Base-by-base conservation (phyloP, 2,329 filamentous ascomycete species). In the Aureobasidium sp. region DNA sequence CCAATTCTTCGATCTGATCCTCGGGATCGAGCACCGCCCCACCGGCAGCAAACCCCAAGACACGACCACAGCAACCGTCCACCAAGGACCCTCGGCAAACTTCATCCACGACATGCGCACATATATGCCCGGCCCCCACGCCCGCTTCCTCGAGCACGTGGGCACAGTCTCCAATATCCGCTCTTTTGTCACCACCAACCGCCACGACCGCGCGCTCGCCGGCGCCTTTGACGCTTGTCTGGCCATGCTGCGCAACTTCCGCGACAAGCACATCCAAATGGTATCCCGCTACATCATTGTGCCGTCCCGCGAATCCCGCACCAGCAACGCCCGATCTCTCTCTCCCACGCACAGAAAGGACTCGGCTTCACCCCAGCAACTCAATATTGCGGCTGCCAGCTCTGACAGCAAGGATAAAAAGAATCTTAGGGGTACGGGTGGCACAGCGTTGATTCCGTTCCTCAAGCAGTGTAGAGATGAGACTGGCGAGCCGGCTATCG, bases 91-190 rank as follows among this genome's bases (percentile, higher is more conserved):
- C 5, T 81, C 83, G 44, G 86, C 96, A 77, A 95, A 94, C 70
- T 99, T 99, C 77, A 93, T 99, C 71, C 86, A 89, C 71, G 94
- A 99, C 67, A 99, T 99, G 94, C 88, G 93, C 63, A 84, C 84
- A 49, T 99, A 99, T 77, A 99, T 99, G 94, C 94, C 94, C 0
- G 93, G 91, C 0, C 85, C 89, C 0, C 94, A 99, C 71, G 88
- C 91, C 3, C 87, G 89, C 44, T 99, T 99, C 77, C 81, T 99
- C 3, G 83, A 89, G 66, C 88, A 95, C 65, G 87, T 97, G 14
- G 81, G 84, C 55, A 79, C 79, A 17, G 86, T 97, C 4, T 87
- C 93, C 68, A 97, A 97, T 71, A 91, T 99, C 68, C 89, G 91
- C 34, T 81, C 87, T 20, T 97, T 88, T 68, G 92, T 97, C 55